phyloP scores from a whole-genome alignment of 2,329 filamentous ascomycete species.

The Cladophialophora psammophila region DNA sequence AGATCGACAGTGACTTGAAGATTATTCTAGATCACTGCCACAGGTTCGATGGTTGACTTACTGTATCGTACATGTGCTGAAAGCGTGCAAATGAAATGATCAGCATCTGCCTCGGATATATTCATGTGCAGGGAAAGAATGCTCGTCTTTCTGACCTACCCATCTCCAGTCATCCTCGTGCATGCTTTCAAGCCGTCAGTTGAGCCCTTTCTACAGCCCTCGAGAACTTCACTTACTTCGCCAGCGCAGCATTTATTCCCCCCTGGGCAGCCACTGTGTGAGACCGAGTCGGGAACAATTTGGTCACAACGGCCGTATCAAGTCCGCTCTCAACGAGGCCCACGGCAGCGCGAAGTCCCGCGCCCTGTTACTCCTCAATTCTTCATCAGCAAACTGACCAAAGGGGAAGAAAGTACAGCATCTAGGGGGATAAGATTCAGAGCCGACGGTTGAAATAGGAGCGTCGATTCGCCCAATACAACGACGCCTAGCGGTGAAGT shows the following conservation, averaged over 20 bases:
- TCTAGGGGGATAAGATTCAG: neutral
- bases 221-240: constrained; percentile 49
- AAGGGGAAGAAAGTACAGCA: neutral
- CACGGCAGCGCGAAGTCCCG: constrained; percentile 68
- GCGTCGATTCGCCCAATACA: neutral
- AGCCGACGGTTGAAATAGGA: neutral
- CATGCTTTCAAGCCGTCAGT: constrained; percentile 49
- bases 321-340: constrained; percentile 69
- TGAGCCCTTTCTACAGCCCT: neutral
- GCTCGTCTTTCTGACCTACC: neutral
- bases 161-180: constrained; percentile 65
- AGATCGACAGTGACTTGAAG: neutral
- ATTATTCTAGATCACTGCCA: neutral
- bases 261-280: constrained; percentile 72
- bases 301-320: constrained; percentile 70
- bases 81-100: neutral
- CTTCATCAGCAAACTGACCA: neutral
- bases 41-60: constrained; percentile 35
- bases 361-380: constrained; percentile 45
- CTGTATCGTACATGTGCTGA: constrained; percentile 65
- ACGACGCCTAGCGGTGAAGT: neutral
- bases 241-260: constrained; percentile 67
- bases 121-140: neutral
- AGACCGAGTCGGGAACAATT: constrained; percentile 69
- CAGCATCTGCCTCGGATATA: neutral